Base-by-base conservation (phyloP, 2,329 filamentous ascomycete genomes). In the Fonsecaea multimorphosa region DNA sequence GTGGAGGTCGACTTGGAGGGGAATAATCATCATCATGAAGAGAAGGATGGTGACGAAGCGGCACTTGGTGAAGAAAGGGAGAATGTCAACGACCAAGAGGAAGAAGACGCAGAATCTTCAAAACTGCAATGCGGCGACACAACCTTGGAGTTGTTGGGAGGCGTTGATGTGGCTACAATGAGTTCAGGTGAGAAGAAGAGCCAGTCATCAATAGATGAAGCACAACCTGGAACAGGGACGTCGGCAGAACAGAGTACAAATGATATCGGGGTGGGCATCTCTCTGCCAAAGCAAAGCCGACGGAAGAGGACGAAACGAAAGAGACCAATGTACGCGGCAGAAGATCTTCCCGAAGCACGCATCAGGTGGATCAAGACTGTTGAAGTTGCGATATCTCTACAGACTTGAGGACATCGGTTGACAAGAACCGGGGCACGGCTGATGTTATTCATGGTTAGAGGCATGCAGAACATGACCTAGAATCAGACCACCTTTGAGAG, bases 351-450 rank as follows among this genome's bases (percentile, higher is more conserved):
- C 0, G 80, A 82, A 69, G 77, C 78, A 8, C 74, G 80, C 24
- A 78, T 79, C 11, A 76, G 80, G 57, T 82, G 79, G 79, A 74
- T 82, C 44, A 82, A 81, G 69, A 80, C 78, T 70, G 78, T 82
- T 16, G 79, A 82, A 62, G 73, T 82, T 59, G 77, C 79, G 3
- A 74, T 82, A 22, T 76, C 76, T 49, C 69, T 81, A 29, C 80
- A 78, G 49, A 66, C 40, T 32, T 73, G 38, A 69, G 5, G 14
- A 34, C 19, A 31, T 44, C 11, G 27, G 24, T 19, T 8, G 24
- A n/a, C 55, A 19, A 32, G 29, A 29, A 36, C 22, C 7, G 36
- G 14, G 14, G 24, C 22, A 27, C 46, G 19, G 22, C 16, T 38
- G 34, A 24, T 22, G n/a, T 53, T 19, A 34, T 16, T 27, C 22